These are phyloP conservation scores for Globisporangium nodosum DNA, from an alignment of 352 stramenopile species.

Conservation along the genomic window DNA sequence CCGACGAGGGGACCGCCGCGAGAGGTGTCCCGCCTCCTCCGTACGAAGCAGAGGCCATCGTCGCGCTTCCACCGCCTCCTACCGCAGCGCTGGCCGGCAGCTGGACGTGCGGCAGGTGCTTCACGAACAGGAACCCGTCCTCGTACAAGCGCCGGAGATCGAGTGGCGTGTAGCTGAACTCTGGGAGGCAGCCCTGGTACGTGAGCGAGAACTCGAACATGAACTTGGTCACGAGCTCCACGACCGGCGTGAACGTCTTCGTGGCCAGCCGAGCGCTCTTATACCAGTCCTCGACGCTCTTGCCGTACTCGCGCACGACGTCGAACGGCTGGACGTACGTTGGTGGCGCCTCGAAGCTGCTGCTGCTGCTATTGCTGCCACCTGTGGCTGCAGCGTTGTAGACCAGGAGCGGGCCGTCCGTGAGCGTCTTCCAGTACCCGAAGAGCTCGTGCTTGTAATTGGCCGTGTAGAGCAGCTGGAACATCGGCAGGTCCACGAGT, in stretches of 20 bases:
- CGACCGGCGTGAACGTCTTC: slow-evolving; percentile 64
- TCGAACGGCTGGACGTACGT: slow-evolving; percentile 81
- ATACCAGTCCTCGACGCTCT: slow-evolving; percentile 87
- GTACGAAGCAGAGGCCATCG: background rate
- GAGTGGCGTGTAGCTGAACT: slow-evolving; percentile 76
- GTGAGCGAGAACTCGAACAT: slow-evolving; percentile 85
- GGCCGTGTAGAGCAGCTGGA: slow-evolving; percentile 89
- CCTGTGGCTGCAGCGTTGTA: slow-evolving; percentile 17
- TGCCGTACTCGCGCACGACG: slow-evolving; percentile 90
- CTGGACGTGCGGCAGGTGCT: slow-evolving; percentile 49
- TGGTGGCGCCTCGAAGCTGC: slow-evolving; percentile 8
- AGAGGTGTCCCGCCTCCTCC: slow-evolving; percentile 11
- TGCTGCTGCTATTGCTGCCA: slow-evolving; percentile 10
- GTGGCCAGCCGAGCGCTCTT: slow-evolving; percentile 57
- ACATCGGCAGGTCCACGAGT: slow-evolving; percentile 88
- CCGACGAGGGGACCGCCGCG: slow-evolving; percentile 12
- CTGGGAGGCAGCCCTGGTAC: slow-evolving; percentile 62
- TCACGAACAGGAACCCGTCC: slow-evolving; percentile 72
- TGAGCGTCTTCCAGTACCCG: slow-evolving; percentile 87
- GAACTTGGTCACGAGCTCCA: slow-evolving; percentile 85
- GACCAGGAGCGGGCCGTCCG: slow-evolving; percentile 60
- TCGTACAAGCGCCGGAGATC: slow-evolving; percentile 57
- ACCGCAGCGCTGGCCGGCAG: slow-evolving; percentile 15
- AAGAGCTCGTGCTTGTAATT: slow-evolving; percentile 90
- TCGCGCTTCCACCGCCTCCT: background rate